Conservation (phyloP, 2,329 filamentous ascomycete species). For the Myriosclerotinia curreyana region DNA sequence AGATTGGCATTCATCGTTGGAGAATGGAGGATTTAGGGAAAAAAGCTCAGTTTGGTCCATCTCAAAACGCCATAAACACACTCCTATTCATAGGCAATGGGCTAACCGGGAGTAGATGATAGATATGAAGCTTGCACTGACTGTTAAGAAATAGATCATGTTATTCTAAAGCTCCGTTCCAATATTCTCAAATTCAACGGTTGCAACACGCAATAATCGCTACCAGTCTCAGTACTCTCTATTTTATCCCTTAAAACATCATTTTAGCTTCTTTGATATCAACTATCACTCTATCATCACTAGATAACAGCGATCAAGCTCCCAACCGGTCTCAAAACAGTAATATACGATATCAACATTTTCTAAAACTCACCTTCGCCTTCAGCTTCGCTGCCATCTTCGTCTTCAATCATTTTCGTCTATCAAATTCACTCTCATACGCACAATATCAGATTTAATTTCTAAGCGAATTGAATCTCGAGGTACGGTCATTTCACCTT, state of each 20-base stretch:
- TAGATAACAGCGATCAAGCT: neutral
- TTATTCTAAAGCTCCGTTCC: neutral
- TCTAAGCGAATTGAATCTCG: neutral
- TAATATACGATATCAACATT: rapidly evolving
- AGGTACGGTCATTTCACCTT: neutral
- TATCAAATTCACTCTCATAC: neutral
- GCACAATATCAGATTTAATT: neutral
- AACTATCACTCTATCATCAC: neutral
- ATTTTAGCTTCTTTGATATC: neutral
- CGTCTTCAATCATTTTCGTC: neutral
- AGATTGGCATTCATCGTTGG: neutral
- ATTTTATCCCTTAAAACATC: neutral
- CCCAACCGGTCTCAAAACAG: neutral
- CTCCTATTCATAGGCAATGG: neutral
- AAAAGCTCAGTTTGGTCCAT: neutral
- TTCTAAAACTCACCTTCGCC: neutral
- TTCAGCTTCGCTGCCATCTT: neutral
- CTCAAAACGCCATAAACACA: neutral
- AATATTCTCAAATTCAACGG: neutral
- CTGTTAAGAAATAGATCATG: neutral
- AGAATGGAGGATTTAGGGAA: neutral
- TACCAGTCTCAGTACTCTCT: neutral
- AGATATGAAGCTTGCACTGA: neutral
- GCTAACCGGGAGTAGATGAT: neutral
- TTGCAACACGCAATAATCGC: neutral